Conservation (phyloP, 2,329 filamentous ascomycete species). For the Colletotrichum sp. region DNA sequence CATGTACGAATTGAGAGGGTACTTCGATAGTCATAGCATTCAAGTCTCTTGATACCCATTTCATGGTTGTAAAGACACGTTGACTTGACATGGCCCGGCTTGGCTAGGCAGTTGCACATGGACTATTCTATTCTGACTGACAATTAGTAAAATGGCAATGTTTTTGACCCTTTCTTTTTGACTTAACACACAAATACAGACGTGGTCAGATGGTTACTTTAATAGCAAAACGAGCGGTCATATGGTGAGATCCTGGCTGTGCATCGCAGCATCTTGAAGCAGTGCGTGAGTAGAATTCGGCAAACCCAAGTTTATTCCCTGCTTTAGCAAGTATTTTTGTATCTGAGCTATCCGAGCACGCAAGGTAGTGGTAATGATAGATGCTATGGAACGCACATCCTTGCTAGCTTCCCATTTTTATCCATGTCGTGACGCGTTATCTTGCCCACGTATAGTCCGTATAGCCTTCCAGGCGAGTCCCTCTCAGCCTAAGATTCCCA, state of each 20-base stretch:
- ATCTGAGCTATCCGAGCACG: not conserved
- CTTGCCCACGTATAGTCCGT: not conserved
- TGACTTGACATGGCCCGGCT: not conserved
- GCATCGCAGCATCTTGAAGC: not conserved
- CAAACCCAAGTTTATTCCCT: not conserved
- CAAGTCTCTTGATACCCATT: not conserved
- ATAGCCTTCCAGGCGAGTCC: not conserved
- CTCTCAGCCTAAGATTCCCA: not conserved
- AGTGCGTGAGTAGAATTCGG: not conserved
- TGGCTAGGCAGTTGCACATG: not conserved
- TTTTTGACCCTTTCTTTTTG: not conserved
- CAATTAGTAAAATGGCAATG: not conserved
- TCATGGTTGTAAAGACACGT: not conserved
- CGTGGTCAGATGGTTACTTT: not conserved
- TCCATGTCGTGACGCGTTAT: not conserved
- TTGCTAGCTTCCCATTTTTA: not conserved
- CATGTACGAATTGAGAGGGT: conserved; percentile 1
- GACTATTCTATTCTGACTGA: not conserved
- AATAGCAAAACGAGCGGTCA: not conserved
- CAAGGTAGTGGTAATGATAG: not conserved
- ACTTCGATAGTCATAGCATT: not conserved
- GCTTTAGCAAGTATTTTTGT: not conserved
- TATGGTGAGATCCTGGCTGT: not conserved
- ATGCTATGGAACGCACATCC: not conserved
- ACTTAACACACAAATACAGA: not conserved